These are phyloP conservation scores for Vigna angularis DNA, from an alignment of 306 rosid genomes.

Conservation along the genomic window DNA sequence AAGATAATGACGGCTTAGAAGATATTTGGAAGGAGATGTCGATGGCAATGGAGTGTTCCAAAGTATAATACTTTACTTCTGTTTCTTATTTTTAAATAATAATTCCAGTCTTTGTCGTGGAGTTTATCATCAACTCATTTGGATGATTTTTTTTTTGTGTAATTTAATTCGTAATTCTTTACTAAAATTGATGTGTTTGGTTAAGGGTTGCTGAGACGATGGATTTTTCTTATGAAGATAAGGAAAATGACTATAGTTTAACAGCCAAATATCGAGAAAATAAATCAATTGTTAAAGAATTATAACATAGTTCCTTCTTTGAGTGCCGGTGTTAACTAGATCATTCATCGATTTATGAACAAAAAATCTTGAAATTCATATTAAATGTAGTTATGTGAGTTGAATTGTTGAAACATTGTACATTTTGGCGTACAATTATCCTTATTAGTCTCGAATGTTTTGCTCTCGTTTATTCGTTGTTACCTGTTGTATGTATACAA, in stretches of 20 bases:
- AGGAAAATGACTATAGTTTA: background rate
- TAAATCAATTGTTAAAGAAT: conserved; percentile 11
- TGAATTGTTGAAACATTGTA: background rate
- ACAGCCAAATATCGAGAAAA: conserved; percentile 16
- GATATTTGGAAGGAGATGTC: conserved; percentile 94
- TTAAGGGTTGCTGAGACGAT: background rate
- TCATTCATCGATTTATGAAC: conserved; percentile 14
- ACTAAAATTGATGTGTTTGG: background rate
- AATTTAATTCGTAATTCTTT: background rate
- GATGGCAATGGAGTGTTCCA: conserved; percentile 76
- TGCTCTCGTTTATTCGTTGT: background rate
- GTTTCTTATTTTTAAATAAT: conserved; percentile 7
- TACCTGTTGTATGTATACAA: background rate
- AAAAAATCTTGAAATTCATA: background rate
- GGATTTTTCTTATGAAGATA: background rate
- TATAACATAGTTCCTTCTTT: conserved; percentile 15
- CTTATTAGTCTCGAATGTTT: background rate
- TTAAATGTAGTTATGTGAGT: background rate
- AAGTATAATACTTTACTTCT: conserved; percentile 55
- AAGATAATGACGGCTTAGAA: conserved; percentile 71
- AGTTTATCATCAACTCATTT: conserved; percentile 16
- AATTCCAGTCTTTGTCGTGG: conserved; percentile 11
- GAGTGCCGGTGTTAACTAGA: conserved; percentile 1
- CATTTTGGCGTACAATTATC: background rate
- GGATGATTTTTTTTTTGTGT: background rate